Evolutionary conservation across 2,329 filamentous ascomycete species (phyloP).

Genomic region (Colletotrichum sp.): DNA sequence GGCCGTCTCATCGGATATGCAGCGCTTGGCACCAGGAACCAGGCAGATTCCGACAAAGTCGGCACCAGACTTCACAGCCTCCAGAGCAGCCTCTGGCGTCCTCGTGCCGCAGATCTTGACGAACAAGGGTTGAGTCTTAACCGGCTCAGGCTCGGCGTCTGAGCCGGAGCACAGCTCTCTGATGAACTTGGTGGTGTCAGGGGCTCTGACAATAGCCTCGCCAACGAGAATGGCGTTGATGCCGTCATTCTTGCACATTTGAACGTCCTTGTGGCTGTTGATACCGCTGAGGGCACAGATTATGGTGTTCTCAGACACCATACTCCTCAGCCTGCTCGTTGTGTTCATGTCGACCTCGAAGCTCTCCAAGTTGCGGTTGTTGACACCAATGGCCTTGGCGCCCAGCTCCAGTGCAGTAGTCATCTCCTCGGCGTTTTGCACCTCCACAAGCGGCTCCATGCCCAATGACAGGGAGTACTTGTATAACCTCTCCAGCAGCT

Average conservation of each 20-base stretch:
- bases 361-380: constrained; percentile 94
- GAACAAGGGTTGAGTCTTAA: constrained; percentile 56
- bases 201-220: constrained; percentile 92
- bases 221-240: constrained; percentile 94
- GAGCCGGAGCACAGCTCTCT: constrained; percentile 75
- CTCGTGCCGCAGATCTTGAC: constrained; percentile 97
- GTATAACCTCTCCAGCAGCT: constrained; percentile 79
- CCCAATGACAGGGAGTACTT: constrained; percentile 87
- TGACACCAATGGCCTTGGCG: constrained; percentile 92
- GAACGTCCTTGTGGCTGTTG: constrained; percentile 84
- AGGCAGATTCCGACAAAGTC: constrained; percentile 94
- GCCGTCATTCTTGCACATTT: constrained; percentile 85
- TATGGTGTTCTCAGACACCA: constrained; percentile 84
- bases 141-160: constrained; percentile 37
- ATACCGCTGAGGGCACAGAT: constrained; percentile 96
- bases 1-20: constrained; percentile 79
- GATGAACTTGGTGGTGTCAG: constrained; percentile 84
- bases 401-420: constrained; percentile 83
- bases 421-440: constrained; percentile 96
- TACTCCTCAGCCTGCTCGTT: constrained; percentile 84
- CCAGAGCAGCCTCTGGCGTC: constrained; percentile 77
- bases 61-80: constrained; percentile 84
- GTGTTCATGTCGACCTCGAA: constrained; percentile 97
- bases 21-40: constrained; percentile 80
- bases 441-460: constrained; percentile 98